Base-by-base conservation (phyloP, 2,329 filamentous ascomycete species). In the Aspergillus ustus region DNA sequence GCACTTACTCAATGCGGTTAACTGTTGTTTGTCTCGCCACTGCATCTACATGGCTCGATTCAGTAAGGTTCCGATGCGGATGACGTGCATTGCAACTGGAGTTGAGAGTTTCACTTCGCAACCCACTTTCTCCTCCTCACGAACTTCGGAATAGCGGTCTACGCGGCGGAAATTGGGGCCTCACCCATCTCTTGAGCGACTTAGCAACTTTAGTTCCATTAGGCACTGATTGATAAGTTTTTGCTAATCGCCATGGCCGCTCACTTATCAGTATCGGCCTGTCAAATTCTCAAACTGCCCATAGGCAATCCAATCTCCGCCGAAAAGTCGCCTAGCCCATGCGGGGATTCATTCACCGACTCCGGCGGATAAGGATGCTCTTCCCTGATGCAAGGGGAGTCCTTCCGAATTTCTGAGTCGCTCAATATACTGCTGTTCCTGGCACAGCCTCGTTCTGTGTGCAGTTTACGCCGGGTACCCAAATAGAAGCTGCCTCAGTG, bases 51-150 rank as follows among this genome's bases (percentile, higher is more conserved):
- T 45, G 40, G 20, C 54, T 29, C 31, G 25, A 45, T 44, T 31
- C 46, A 57, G 34, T 52, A 57, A 51, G 55, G 34, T 57, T 57
- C 25, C 25, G 20, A 44, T 51, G 43, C 11, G 20, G 22, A 57
- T 57, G 55, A 44, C 55, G 17, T 57, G 55, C 55, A 57, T 57
- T 40, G 37, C 50, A 43, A 52, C 34, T 45, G 46, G 55, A 57
- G 48, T 51, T 52, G 55, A 51, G 48, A 57, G 46, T 57, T 57
- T 44, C 34, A 45, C 34, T 40, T 40, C 15, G 34, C 34, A 40
- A 17, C 15, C 34, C 34, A 40, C 34, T 40, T 15, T 37, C 34
- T 40, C 11, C 34, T 11, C 34, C 34, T 40, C 34, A 40, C 4
- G 34, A 40, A 40, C 34, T 40, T 40, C 11, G 11, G 34, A 40